Evolutionary conservation across 1,139 yeast species (phyloP), one percentile per base, ranked within the genome.

Genomic region (Geotrichum klebahnii): DNA sequence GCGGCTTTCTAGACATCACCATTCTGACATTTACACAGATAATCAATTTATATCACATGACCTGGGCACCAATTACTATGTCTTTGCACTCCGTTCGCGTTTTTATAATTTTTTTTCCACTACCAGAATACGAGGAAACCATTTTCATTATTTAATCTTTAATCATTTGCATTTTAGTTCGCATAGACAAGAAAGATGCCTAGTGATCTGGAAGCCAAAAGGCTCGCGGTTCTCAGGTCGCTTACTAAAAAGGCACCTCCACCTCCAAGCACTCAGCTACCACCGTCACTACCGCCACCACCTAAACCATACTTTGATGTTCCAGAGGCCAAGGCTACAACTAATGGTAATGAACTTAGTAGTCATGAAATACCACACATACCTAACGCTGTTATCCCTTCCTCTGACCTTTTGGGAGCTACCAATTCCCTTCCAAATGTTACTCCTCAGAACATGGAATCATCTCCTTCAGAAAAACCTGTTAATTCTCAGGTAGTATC

Each of bases 221-320:
- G 52, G n/a, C 17, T 48, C 12, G 52, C 52, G 10, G 48, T 48
- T 3, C 31, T 48, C 3, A 43, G 33, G 36, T 48, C 52, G 20
- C 35, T 40, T 29, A 20, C 32, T 34, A 48, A 33, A 40, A 35
- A 39, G 33, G 32, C 41, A 3, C 12, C 32, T 17, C 23, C 29
- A 17, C 33, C 19, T 9, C n/a, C 32, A 5, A 34, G 12, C 20
- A 2, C 31, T 8, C 22, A 40, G 4, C 41, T 24, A 4, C 34
- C 26, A 24, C 41, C 28, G 3, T 26, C 26, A 24, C 14, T 23
- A 17, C 28, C 46, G 12, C 29, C 47, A 16, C 10, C 29, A 14
- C 41, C 29, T 26, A 26, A 26, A 10, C 29, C 29, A 26, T 26
- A 26, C 29, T 26, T 26, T 26, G 6, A 6, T 6, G 9, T 10